Conservation (phyloP, 345 rosid species). For the Salix dunnii region DNA sequence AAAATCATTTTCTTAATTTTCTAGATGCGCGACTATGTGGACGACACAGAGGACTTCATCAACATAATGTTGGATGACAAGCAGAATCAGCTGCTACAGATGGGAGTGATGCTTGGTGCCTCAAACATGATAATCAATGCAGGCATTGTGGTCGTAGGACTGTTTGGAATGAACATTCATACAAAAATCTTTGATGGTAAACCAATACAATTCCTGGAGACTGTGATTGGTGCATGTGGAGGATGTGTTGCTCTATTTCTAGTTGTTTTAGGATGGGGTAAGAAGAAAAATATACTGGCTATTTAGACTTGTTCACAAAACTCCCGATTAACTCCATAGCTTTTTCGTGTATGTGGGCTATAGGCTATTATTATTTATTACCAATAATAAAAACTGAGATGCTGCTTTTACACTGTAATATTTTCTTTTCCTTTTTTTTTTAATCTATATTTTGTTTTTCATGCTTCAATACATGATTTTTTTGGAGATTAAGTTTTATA, state of each 20-base stretch:
- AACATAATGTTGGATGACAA: slow-evolving; percentile 58
- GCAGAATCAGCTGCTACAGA: slow-evolving; percentile 46
- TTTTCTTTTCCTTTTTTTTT: no score
- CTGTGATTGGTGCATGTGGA: slow-evolving; percentile 25
- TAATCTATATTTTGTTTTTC: no score
- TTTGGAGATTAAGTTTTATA: no score
- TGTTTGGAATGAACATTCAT: slow-evolving; percentile 51
- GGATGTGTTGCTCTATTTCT: slow-evolving; percentile 36
- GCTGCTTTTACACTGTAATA: no score
- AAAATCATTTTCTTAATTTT: background rate
- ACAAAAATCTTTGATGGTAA: slow-evolving; percentile 29
- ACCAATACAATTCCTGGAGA: slow-evolving; percentile 37
- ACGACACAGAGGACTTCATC: slow-evolving; percentile 54
- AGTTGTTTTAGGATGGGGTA: slow-evolving; percentile 40
- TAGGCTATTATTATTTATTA: no score
- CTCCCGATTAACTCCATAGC: no score
- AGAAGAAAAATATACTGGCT: slow-evolving; percentile 38
- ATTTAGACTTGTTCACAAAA: slow-evolving; percentile 14
- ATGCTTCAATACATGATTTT: no score
- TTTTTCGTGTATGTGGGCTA: no score
- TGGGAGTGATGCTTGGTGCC: slow-evolving; percentile 51
- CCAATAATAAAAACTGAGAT: no score
- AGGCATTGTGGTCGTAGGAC: slow-evolving; percentile 44
- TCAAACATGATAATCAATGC: slow-evolving; percentile 44
- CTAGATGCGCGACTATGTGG: slow-evolving; percentile 52